Evolutionary conservation across 2,329 filamentous ascomycete species (phyloP).

Genomic region (Phaeophleospora eucalypticola): DNA sequence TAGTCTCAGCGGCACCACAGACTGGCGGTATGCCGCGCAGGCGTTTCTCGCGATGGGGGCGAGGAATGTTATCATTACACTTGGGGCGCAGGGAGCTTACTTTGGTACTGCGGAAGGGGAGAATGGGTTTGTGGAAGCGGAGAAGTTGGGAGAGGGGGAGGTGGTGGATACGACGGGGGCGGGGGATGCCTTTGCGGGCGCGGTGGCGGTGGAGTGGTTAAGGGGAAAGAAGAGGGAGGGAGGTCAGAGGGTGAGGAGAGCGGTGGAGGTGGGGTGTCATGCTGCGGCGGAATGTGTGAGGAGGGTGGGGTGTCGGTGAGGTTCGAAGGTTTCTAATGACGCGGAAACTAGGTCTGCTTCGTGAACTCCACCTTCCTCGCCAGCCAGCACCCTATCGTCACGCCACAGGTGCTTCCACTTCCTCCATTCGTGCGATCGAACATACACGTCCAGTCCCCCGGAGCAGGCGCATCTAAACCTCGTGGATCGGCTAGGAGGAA

Average conservation of each 20-base stretch:
- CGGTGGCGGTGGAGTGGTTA: background rate
- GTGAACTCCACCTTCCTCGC: conserved; percentile 31
- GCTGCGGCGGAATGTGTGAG: background rate
- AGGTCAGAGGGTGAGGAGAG: background rate
- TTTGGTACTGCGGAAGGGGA: background rate
- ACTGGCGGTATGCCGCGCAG: background rate
- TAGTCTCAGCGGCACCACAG: no score
- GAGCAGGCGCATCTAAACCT: conserved; percentile 40
- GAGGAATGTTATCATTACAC: background rate
- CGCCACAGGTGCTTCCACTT: conserved; percentile 19
- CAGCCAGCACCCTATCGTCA: conserved; percentile 42
- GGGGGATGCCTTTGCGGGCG: background rate
- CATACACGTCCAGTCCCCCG: conserved; percentile 43
- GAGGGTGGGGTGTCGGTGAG: background rate
- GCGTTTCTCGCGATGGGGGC: background rate
- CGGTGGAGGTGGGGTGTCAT: background rate
- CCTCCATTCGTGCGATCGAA: conserved; percentile 32
- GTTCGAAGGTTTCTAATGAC: no score
- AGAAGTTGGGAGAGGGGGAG: background rate
- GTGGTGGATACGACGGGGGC: background rate
- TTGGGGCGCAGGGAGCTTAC: background rate
- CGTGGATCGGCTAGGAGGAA: conserved; percentile 39
- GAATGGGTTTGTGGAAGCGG: background rate
- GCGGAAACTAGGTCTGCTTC: no score
- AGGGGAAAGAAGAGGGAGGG: background rate